Conservation (phyloP, 2,329 filamentous ascomycete genomes). For the Thelonectria olida region DNA sequence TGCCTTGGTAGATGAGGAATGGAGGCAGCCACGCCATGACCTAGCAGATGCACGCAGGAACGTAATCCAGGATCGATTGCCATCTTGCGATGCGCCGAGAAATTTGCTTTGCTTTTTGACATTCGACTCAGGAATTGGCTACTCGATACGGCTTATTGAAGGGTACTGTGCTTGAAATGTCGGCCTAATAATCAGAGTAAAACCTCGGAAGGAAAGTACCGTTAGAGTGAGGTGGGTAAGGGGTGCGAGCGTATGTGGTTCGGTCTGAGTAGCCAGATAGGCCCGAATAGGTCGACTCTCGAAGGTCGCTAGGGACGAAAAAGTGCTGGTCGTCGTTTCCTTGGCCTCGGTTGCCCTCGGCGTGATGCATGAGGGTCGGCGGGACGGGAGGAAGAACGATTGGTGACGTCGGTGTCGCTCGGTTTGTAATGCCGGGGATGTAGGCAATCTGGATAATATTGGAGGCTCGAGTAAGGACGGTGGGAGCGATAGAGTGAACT, state of each 20-base stretch:
- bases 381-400: slow-evolving; percentile 89
- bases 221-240: slow-evolving; percentile 71
- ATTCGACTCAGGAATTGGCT: no score
- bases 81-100: no score
- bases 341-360: slow-evolving; percentile 52
- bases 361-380: slow-evolving; percentile 79
- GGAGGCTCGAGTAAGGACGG: slow-evolving; percentile 92
- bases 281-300: slow-evolving; percentile 89
- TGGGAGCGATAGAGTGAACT: slow-evolving; percentile 93
- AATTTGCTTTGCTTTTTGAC: no score
- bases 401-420: slow-evolving; percentile 83
- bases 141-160: no score
- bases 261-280: slow-evolving; percentile 71
- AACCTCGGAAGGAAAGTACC: no score
- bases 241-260: slow-evolving; percentile 67
- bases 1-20: no score
- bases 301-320: slow-evolving; percentile 89
- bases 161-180: no score
- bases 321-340: slow-evolving; percentile 84
- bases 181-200: no score
- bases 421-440: slow-evolving; percentile 95
- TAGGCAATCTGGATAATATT: slow-evolving; percentile 99
- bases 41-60: no score
- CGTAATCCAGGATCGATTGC: no score
- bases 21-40: no score